Evolutionary conservation across 805 yeast genomes (phyloP), one percentile per base, ranked within the genome.

Genomic region (Metschnikowia koreensis): DNA sequence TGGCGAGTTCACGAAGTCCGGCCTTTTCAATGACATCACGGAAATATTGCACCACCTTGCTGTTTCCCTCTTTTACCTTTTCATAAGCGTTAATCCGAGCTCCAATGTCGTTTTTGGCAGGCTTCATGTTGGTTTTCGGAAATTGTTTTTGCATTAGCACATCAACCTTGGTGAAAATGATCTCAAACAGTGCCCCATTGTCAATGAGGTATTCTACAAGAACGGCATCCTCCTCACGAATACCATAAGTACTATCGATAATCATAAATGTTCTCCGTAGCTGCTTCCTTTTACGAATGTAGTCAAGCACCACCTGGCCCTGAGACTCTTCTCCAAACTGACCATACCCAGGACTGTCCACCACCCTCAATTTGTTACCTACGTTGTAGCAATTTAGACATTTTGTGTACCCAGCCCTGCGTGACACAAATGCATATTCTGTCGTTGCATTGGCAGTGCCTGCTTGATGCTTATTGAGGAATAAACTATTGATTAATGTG

Each of bases 311-410:
- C 29, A 84, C 75, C 39, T 79, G 70, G 1, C 97, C 97, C 64
- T 92, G 97, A 57, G 74, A 69, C 8, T 61, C 63, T 13, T 76
- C 77, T 15, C 96, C 91, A 54, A 77, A 81, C 38, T 69, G 77
- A 2, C 98, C 98, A 65, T 92, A 92, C 0, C 98, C 98, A 0
- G 98, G 98, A 26, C 90, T 80, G 64, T 92, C 98, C 1, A 90
- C 81, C 3, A 92, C 60, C 54, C 89, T 73, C 41, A 92, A 71
- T 50, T 77, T 71, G 45, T 81, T 80, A 3, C 87, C 87, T 11
- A 87, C 68, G 52, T 83, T 86, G 68, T 78, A 91, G 56, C 89
- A 83, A 62, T 87, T 88, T 62, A 91, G 69, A 4, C 93, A 79
- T 47, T 79, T 77, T 3, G 86, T 81, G 55, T 69, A 80, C 7